phyloP scores from a whole-genome alignment of 805 yeast genomes.

The Wickerhamiella occidentalis region DNA sequence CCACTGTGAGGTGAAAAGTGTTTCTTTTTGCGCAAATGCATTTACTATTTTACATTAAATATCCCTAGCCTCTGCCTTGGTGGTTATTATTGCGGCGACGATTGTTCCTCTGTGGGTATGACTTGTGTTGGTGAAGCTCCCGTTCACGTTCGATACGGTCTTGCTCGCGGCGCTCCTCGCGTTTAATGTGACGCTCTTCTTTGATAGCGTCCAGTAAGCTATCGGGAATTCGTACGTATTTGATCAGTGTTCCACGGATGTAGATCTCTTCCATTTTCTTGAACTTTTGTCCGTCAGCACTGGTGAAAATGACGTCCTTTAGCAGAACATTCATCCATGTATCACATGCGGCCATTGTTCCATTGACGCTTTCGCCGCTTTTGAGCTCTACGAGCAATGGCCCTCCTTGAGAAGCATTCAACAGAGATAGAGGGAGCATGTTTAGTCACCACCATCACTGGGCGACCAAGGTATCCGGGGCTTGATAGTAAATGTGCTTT shows the following conservation, averaged over 20 bases:
- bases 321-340: slow-evolving; percentile 92
- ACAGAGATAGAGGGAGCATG: slow-evolving; percentile 79
- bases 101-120: slow-evolving; percentile 10
- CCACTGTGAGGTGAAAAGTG: background rate
- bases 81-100: slow-evolving; percentile 1
- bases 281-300: slow-evolving; percentile 13
- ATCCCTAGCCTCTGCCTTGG: background rate
- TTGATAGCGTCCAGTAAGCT: slow-evolving; percentile 29
- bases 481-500: no score
- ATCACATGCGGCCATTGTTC: slow-evolving; percentile 75
- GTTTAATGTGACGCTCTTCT: slow-evolving; percentile 28
- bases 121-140: slow-evolving; percentile 5
- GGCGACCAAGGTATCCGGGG: background rate
- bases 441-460: slow-evolving; percentile 4
- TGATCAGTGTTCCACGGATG: slow-evolving; percentile 26
- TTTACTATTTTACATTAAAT: slow-evolving; percentile 3
- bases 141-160: slow-evolving; percentile 8
- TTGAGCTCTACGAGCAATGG: slow-evolving; percentile 81
- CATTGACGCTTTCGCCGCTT: slow-evolving; percentile 80
- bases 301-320: slow-evolving; percentile 47
- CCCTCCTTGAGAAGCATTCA: slow-evolving; percentile 84
- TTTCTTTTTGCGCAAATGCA: background rate
- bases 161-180: slow-evolving; percentile 26
- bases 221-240: slow-evolving; percentile 34
- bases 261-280: slow-evolving; percentile 18